Conservation (phyloP, 306 rosid species). For the Dalbergia cochinchinensis region DNA sequence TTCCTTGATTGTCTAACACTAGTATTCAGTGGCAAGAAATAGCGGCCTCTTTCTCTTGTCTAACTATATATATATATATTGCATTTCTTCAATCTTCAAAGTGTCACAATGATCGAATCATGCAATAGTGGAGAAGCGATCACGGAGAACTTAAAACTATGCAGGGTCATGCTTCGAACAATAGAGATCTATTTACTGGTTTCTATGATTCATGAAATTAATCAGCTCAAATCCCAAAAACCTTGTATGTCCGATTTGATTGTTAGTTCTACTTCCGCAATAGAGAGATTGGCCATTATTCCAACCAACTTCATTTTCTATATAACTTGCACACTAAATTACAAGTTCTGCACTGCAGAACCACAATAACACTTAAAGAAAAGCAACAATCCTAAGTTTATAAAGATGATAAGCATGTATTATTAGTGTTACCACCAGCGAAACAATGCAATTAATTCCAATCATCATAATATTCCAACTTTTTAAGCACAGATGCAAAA, state of each 20-base stretch:
- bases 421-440: constrained; percentile 5
- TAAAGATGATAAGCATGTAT: neutral
- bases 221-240: constrained; percentile 24
- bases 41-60: neutral
- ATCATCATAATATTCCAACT: constrained; percentile 26
- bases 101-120: constrained; percentile 9
- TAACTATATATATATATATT: neutral
- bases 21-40: constrained; percentile 4
- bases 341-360: constrained; percentile 25
- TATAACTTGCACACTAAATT: constrained; percentile 14
- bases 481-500: constrained; percentile 20
- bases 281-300: constrained; percentile 24
- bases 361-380: neutral
- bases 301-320: constrained; percentile 25
- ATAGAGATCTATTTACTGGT: constrained; percentile 14
- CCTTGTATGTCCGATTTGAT: constrained; percentile 10
- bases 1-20: constrained; percentile 24
- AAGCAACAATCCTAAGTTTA: constrained; percentile 8
- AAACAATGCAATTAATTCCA: constrained; percentile 23
- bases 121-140: constrained; percentile 7
- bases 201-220: constrained; percentile 35
- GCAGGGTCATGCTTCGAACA: constrained; percentile 29
- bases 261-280: neutral
- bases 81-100: constrained; percentile 26
- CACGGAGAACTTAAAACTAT: constrained; percentile 23